These are phyloP conservation scores for Oryza glaberrima DNA, from an alignment of 176 grass and related monocot genomes.

Conservation along the genomic window DNA sequence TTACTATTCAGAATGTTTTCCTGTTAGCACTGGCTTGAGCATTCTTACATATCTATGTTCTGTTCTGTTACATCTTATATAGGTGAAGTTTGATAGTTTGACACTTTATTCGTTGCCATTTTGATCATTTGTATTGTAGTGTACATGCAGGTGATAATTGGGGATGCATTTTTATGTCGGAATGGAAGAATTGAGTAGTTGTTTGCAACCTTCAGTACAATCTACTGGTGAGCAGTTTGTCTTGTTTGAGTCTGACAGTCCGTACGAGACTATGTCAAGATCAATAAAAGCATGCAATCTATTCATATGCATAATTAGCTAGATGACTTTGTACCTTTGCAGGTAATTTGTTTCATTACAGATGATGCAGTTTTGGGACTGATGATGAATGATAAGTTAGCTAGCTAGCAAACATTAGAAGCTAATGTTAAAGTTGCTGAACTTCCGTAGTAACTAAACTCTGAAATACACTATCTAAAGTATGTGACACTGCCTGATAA, in stretches of 20 bases:
- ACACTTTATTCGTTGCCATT: too few species aligned
- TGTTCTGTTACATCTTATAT: not conserved
- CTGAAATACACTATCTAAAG: not conserved
- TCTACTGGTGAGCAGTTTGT: not conserved
- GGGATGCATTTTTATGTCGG: conserved; percentile 15
- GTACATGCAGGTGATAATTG: conserved; percentile 27
- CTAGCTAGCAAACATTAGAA: not conserved
- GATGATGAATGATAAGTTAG: conserved; percentile 19
- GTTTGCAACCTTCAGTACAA: not conserved
- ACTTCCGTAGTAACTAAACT: conserved; percentile 3
- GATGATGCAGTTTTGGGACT: not conserved
- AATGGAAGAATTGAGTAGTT: not conserved
- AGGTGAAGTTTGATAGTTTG: too few species aligned
- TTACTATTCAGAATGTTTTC: conserved; percentile 1
- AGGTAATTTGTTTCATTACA: not conserved
- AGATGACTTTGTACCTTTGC: not conserved
- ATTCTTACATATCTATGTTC: not conserved
- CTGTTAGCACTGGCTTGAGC: not conserved
- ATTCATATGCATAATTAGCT: conserved; percentile 10
- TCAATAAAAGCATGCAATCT: conserved; percentile 29
- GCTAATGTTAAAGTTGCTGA: not conserved
- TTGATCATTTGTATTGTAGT: not conserved
- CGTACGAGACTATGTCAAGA: not conserved
- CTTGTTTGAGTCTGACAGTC: not conserved
- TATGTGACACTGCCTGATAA: not conserved